Evolutionary conservation across 306 rosid genomes (phyloP).

Genomic region (Ceratonia siliqua): DNA sequence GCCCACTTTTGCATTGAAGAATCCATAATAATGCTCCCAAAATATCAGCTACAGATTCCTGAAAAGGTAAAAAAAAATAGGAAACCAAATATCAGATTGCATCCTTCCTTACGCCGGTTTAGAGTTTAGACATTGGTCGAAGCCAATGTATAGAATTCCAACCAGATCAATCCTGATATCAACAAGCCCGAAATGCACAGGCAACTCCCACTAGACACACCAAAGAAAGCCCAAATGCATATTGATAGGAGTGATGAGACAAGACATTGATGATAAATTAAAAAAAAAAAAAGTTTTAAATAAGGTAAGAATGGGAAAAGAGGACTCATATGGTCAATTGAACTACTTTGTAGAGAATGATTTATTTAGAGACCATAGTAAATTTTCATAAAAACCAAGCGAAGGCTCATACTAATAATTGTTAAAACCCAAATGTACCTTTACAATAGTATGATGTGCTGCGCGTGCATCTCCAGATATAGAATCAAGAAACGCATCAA

Average conservation of each 20-base stretch:
- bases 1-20: constrained; percentile 57
- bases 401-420: neutral
- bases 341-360: neutral
- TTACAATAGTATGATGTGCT: constrained; percentile 48
- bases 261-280: neutral
- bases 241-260: neutral
- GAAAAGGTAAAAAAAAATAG: constrained; percentile 34
- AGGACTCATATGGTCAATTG: neutral
- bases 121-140: neutral
- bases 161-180: neutral
- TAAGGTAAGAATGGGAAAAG: neutral
- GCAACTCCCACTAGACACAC: neutral
- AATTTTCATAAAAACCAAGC: neutral
- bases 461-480: constrained; percentile 50
- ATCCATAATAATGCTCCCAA: constrained; percentile 75
- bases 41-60: constrained; percentile 69
- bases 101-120: neutral
- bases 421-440: constrained; percentile 42
- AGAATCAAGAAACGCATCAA: constrained; percentile 66
- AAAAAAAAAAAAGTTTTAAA: neutral
- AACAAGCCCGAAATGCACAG: neutral
- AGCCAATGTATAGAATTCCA: constrained; percentile 1
- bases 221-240: neutral
- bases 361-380: neutral
- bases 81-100: neutral